Percentiles rank a stretch among this genome's conserved stretches.
These are phyloP conservation scores for Tulasnella sp. DNA, from an alignment of 768 basidiomycete species.

Conservation along the genomic window DNA sequence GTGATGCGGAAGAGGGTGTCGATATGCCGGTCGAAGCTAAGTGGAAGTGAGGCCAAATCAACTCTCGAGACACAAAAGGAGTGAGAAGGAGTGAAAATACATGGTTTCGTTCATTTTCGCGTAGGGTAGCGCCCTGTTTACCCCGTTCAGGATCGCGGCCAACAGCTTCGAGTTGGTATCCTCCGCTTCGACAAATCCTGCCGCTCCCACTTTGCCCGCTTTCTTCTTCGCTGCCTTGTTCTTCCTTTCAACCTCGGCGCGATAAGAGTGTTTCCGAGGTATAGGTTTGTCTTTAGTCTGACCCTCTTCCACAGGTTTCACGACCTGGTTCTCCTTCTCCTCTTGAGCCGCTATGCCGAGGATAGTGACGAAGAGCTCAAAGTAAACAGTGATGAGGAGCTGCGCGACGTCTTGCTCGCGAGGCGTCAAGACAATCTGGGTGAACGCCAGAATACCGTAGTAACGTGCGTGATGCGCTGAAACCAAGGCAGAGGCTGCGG, in stretches of 20 bases:
- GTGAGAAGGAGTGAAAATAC: not conserved
- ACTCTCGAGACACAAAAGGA: not conserved
- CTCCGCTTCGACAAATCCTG: constrained; percentile 62
- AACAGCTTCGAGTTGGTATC: constrained; percentile 72
- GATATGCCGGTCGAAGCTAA: constrained; percentile 73
- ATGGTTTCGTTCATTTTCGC: constrained; percentile 60
- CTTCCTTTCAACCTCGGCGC: not conserved
- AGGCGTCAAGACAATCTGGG: constrained; percentile 69
- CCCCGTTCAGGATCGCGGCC: constrained; percentile 83
- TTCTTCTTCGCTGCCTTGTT: constrained; percentile 29
- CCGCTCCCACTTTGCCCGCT: constrained; percentile 36
- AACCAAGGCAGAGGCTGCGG: constrained; percentile 5
- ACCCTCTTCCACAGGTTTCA: constrained; percentile 9
- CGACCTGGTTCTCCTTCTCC: constrained; percentile 20
- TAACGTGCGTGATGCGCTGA: constrained; percentile 58
- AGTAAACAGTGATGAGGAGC: constrained; percentile 79
- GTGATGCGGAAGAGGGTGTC: constrained; percentile 91
- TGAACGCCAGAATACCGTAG: constrained; percentile 88
- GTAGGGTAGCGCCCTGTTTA: constrained; percentile 91
- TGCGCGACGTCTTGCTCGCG: constrained; percentile 62
- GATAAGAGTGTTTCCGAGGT: constrained; percentile 8
- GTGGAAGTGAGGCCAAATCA: not conserved
- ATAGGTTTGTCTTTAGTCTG: constrained; percentile 17
- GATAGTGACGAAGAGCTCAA: constrained; percentile 84
- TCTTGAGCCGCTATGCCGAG: constrained; percentile 31